phyloP scores from a whole-genome alignment of 768 basidiomycete genomes.

The Termitomyces sp. region DNA sequence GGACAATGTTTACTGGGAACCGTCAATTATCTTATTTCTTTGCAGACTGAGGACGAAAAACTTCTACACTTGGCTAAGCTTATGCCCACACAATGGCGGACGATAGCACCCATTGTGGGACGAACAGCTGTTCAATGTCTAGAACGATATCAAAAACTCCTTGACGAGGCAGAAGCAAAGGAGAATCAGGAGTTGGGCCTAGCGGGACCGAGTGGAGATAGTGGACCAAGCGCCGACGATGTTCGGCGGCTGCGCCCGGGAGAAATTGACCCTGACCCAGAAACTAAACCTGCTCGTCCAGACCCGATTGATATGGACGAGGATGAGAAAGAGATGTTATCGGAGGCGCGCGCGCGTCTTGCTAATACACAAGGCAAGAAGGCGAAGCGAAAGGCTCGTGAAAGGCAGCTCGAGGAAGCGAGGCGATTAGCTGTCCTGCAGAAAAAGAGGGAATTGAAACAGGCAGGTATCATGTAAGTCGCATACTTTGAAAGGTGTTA shows the following conservation, averaged over 20 bases:
- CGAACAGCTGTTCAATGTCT: conserved; percentile 96
- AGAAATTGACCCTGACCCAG: conserved; percentile 98
- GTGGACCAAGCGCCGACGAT: conserved; percentile 88
- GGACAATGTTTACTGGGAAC: conserved; percentile 12
- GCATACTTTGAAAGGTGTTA: neutral
- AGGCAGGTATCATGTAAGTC: conserved; percentile 91
- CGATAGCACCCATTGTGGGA: conserved; percentile 97
- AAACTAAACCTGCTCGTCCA: conserved; percentile 95
- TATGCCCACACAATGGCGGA: conserved; percentile 99
- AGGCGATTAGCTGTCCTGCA: conserved; percentile 90
- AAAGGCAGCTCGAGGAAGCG: conserved; percentile 96
- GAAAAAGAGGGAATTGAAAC: conserved; percentile 96
- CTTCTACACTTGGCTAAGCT: conserved; percentile 94
- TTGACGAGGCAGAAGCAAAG: conserved; percentile 96
- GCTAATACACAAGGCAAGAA: conserved; percentile 99
- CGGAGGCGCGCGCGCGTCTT: conserved; percentile 94
- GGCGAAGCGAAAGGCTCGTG: conserved; percentile 96
- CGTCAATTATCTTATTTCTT: neutral
- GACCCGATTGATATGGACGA: conserved; percentile 99
- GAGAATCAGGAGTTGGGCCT: conserved; percentile 94
- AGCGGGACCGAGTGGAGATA: conserved; percentile 75
- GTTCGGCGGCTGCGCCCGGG: conserved; percentile 85
- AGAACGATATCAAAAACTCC: conserved; percentile 94
- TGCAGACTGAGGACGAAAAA: conserved; percentile 97
- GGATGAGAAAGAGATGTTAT: conserved; percentile 99